Evolutionary conservation across 2,329 filamentous ascomycete species (phyloP), one percentile per base, ranked within the genome.

Genomic region (Diplodia corticola): DNA sequence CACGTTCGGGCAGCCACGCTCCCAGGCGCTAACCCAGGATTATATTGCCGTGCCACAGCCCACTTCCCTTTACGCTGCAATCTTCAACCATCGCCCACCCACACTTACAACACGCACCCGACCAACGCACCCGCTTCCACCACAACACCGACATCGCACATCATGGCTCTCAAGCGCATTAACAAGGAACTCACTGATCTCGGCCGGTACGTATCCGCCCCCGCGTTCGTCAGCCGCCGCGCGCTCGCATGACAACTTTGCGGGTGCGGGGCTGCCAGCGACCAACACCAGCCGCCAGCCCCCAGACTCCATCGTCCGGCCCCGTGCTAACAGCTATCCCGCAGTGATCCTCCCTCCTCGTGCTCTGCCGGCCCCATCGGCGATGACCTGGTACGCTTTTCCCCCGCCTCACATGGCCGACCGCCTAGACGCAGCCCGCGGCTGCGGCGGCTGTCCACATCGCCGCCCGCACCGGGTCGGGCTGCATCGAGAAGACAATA

Each of bases 341-440:
- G 70, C 75, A 98, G 95, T 85, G 95, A 99, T 80, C 95, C 95
- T 79, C 95, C 95, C 78, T 98, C 95, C 68, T 98, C 94, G 74
- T 99, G 95, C 89, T 98, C 94, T 79, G 95, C 95, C 76, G 95
- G 95, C 72, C 95, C 95, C 73, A 90, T 96, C 77, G 93, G 93
- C 80, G 94, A 98, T 85, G 95, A 99, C 85, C 82, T 99, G 88
- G 95, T 98, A 93, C 77, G 92, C 85, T 70, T 69, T 26, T 68
- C 67, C 70, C 69, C 64, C 28, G 50, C 69, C 65, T 68, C 55
- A 57, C 68, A n/a, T 48, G 28, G 50, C 24, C 33, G 22, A 24
- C n/a, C 50, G 37, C 44, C 13, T 26, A 35, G 26, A 37, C 40
- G 55, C 60, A 71, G 68, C 61, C 70, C 69, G 73, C 73, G 74